phyloP scores from a whole-genome alignment of 2,329 filamentous ascomycete species.

The Aureobasidium lini region DNA sequence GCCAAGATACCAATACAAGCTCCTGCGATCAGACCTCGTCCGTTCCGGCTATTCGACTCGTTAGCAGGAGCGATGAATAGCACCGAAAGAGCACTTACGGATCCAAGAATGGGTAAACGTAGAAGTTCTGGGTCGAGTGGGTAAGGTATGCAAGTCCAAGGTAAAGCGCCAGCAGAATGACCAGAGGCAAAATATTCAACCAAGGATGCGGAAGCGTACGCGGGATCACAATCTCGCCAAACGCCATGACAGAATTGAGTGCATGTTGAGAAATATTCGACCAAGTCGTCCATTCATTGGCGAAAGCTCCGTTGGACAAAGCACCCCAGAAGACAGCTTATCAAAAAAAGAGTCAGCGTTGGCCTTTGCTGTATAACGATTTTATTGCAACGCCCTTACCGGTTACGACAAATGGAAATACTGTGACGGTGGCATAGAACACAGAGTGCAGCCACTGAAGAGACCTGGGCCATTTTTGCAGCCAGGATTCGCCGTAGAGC shows the following conservation, averaged over 20 bases:
- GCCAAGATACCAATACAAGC: conserved; percentile 50
- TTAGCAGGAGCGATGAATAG: neutral
- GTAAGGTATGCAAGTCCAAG: conserved; percentile 69
- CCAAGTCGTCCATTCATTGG: conserved; percentile 35
- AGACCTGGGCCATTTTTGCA: conserved; percentile 30
- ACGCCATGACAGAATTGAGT: conserved; percentile 63
- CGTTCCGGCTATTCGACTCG: conserved; percentile 26
- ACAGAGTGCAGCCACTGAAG: conserved; percentile 34
- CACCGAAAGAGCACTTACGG: conserved; percentile 28
- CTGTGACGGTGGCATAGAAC: conserved; percentile 36
- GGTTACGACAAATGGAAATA: conserved; percentile 38
- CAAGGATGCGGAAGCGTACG: conserved; percentile 56
- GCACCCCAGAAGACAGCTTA: conserved; percentile 38
- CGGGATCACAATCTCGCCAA: conserved; percentile 67
- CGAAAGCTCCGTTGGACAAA: conserved; percentile 29
- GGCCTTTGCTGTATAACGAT: neutral
- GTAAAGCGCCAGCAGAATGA: conserved; percentile 66
- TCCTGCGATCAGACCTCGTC: conserved; percentile 50
- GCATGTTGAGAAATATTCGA: conserved; percentile 66
- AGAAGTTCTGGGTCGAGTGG: conserved; percentile 60
- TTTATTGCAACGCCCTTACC: conserved; percentile 25
- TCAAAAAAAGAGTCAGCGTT: neutral
- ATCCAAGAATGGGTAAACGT: conserved; percentile 74
- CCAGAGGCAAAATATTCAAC: conserved; percentile 58
- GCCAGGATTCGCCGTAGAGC: conserved; percentile 29